These are phyloP conservation scores for Fusarium fracticaudum DNA, from an alignment of 2,329 filamentous ascomycete genomes.

Conservation along the genomic window DNA sequence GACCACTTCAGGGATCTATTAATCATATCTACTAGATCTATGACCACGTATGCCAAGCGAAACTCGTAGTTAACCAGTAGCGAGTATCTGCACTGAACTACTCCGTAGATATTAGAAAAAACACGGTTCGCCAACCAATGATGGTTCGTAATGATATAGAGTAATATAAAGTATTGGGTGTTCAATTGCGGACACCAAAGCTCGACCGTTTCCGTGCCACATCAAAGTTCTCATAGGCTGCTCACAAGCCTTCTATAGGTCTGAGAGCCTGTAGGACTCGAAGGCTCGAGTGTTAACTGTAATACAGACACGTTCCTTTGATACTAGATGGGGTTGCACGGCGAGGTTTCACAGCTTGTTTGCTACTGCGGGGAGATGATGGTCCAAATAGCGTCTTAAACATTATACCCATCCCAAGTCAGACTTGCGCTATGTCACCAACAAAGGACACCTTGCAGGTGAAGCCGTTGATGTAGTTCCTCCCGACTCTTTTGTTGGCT, in stretches of 20 bases:
- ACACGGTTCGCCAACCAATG: background rate
- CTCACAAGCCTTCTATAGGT: background rate
- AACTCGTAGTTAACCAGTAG: background rate
- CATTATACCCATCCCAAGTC: background rate
- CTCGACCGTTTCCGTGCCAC: slow-evolving; percentile 4
- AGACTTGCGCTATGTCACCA: background rate
- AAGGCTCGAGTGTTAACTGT: slow-evolving; percentile 2
- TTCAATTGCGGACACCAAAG: background rate
- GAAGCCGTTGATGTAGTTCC: background rate
- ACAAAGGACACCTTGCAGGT: background rate
- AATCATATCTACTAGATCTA: background rate
- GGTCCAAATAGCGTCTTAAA: background rate
- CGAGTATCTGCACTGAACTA: background rate
- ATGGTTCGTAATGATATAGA: background rate
- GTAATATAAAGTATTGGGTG: background rate
- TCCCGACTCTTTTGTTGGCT: background rate
- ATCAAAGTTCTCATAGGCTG: background rate
- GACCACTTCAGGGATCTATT: background rate
- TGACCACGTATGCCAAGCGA: background rate
- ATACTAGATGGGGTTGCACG: background rate
- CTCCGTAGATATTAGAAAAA: background rate
- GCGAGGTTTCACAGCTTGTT: background rate
- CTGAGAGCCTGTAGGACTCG: background rate
- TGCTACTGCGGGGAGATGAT: background rate
- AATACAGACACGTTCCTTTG: background rate